A percentile compares a stretch with the other conserved stretches of the same genome.
Conservation (phyloP, 192 early-diverging fungal species). For the Coemansia sp. region DNA sequence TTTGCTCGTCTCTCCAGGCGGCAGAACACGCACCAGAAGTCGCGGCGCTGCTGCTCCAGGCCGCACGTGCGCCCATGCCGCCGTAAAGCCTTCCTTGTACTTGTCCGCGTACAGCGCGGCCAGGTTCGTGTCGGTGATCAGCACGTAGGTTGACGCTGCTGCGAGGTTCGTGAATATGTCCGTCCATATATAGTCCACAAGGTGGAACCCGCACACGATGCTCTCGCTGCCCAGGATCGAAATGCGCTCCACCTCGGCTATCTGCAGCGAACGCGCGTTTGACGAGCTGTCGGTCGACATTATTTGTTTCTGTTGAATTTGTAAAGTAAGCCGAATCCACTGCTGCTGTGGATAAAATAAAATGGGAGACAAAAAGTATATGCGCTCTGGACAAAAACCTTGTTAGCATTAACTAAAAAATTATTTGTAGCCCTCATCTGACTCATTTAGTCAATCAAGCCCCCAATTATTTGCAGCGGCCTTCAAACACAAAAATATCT, state of each 20-base stretch:
- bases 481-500: slow-evolving; percentile 39
- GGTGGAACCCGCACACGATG: slow-evolving; percentile 81
- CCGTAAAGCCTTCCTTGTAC: slow-evolving; percentile 57
- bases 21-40: slow-evolving; percentile 72
- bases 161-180: slow-evolving; percentile 70
- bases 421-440: slow-evolving; percentile 7
- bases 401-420: not conserved
- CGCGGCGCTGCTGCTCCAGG: slow-evolving; percentile 37
- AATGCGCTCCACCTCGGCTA: slow-evolving; percentile 64
- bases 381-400: not conserved
- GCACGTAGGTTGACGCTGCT: slow-evolving; percentile 76
- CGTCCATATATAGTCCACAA: slow-evolving; percentile 67
- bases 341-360: not conserved
- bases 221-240: slow-evolving; percentile 85
- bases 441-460: not conserved
- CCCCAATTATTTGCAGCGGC: not conserved
- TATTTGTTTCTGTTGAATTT: not conserved
- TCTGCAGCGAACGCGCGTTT: slow-evolving; percentile 22
- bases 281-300: not conserved
- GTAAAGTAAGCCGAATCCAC: not conserved
- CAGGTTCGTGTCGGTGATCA: slow-evolving; percentile 86
- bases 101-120: slow-evolving; percentile 69
- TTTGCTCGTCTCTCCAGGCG: slow-evolving; percentile 88
- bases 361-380: not conserved
- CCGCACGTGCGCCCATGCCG: slow-evolving; percentile 26